Base-by-base conservation (phyloP, 169 alveolate species). In the Plasmodium vinckei region DNA sequence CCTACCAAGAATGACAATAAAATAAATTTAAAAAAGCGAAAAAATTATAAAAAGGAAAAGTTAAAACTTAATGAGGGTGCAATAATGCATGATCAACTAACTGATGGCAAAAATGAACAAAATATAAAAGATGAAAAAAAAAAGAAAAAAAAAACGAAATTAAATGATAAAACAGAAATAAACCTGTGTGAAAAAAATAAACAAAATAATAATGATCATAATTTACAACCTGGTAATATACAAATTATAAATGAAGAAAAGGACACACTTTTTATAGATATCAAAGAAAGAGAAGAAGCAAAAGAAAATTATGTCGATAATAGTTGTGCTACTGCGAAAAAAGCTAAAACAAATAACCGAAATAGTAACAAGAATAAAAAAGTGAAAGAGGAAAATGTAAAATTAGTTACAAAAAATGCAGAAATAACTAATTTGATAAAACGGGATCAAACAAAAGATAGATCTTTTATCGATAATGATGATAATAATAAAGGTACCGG, bases 401-500 rank as follows among this genome's bases (percentile, higher is more conserved):
- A 77, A 53, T 17, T 54, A 64, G 61, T 91, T 60, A 57, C 65
- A 92, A 25, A 21, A 57, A 72, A 51, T 27, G 49, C n/a, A 47
- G 71, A 64, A 44, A 9, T 25, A 21, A n/a, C 69, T 77, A 79
- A 54, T 46, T 21, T 49, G 56, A 47, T 23, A 47, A 47, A 27
- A 73, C 12, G 63, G 42, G 57, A 77, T 19, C 42, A 49, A 47
- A 13, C 56, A 42, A 13, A 7, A 17, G 56, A 60, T 9, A 42
- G 7, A 12, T 13, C 21, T 51, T 51, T n/a, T 51, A 13, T 51
- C n/a, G 9, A 51, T 9, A 51, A 13, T 13, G 42, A 33, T 3
- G 42, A 33, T 33, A 3, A 33, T 33, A 33, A 33, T 33, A 33
- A 33, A 33, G 0, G 5, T 3, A 4, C 0, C 42, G 42, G 3